Evolutionary conservation across 2,329 filamentous ascomycete genomes (phyloP).

Genomic region (Ceratocystis cacaofunesta): DNA sequence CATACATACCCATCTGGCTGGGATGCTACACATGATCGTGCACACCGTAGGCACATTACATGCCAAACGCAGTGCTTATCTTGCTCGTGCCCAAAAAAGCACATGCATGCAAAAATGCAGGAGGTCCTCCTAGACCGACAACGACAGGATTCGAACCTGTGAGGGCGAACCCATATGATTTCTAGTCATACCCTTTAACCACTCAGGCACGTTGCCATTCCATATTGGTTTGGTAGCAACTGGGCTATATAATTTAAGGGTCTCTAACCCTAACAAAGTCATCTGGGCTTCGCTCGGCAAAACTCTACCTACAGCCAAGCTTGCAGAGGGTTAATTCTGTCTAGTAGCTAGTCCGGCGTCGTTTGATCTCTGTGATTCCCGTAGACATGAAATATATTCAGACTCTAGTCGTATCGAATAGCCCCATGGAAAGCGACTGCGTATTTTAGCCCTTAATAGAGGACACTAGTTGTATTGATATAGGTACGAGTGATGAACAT

Average conservation of each 20-base stretch:
- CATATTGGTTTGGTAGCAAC: not conserved
- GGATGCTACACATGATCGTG: too few species aligned
- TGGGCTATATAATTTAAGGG: not conserved
- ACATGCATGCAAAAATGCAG: not conserved
- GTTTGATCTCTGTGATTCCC: too few species aligned
- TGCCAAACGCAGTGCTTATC: not conserved
- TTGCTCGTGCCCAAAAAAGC: not conserved
- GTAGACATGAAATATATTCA: too few species aligned
- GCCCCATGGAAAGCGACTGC: too few species aligned
- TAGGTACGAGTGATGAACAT: not conserved
- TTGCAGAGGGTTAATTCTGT: too few species aligned
- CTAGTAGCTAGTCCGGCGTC: too few species aligned
- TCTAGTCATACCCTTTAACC: conserved; percentile 17
- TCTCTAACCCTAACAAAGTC: not conserved
- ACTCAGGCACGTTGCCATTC: conserved; percentile 16
- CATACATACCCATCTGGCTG: too few species aligned
- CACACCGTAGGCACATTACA: too few species aligned
- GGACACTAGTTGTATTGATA: not conserved
- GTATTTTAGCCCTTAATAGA: not conserved
- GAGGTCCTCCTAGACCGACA: not conserved
- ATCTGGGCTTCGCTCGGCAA: too few species aligned
- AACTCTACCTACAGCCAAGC: too few species aligned
- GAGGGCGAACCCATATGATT: conserved; percentile 16
- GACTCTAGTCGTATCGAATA: too few species aligned
- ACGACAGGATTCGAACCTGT: conserved; percentile 16